Percentiles rank a stretch among this genome's conserved stretches.
Evolutionary conservation across 75 land plant species (phyloP).

Genomic region (Larix kaempferi): DNA sequence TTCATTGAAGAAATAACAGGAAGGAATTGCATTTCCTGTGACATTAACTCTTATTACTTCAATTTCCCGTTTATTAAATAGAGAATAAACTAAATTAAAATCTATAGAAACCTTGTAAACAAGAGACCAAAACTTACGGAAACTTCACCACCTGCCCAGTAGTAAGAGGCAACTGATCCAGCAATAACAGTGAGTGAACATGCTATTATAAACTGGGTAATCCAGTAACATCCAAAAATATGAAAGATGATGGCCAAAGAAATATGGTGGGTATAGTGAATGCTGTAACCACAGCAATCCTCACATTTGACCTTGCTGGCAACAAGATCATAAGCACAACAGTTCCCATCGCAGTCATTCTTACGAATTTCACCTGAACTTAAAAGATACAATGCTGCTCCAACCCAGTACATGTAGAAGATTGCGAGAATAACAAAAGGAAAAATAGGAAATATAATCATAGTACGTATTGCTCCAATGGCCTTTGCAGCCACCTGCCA

Average conservation of each 20-base stretch:
- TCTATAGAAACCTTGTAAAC: not conserved
- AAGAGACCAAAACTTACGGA: conserved; percentile 43
- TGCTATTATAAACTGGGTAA: conserved; percentile 79
- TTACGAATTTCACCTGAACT: conserved; percentile 69
- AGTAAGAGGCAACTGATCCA: conserved; percentile 89
- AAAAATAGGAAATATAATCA: conserved; percentile 78
- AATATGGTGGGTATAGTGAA: conserved; percentile 71
- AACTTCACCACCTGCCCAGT: conserved; percentile 86
- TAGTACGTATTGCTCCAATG: conserved; percentile 87
- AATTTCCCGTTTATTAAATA: not conserved
- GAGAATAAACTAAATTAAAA: not conserved
- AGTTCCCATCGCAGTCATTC: conserved; percentile 71
- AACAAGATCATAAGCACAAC: conserved; percentile 82
- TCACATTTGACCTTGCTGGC: conserved; percentile 56
- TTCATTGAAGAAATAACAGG: conserved; percentile 82
- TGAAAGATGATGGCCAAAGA: conserved; percentile 74
- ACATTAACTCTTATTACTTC: conserved; percentile 8
- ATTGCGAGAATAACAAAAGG: conserved; percentile 63
- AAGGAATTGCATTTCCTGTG: conserved; percentile 72
- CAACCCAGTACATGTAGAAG: conserved; percentile 88
- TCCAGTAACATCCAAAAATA: conserved; percentile 91
- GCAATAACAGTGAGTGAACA: conserved; percentile 85
- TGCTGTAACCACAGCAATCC: conserved; percentile 81
- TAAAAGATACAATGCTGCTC: conserved; percentile 74
- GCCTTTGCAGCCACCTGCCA: conserved; percentile 92